Percentiles rank a stretch among this genome's conserved stretches.
phyloP scores from a whole-genome alignment of 768 basidiomycete species.

The Boletus vermiculosoides region DNA sequence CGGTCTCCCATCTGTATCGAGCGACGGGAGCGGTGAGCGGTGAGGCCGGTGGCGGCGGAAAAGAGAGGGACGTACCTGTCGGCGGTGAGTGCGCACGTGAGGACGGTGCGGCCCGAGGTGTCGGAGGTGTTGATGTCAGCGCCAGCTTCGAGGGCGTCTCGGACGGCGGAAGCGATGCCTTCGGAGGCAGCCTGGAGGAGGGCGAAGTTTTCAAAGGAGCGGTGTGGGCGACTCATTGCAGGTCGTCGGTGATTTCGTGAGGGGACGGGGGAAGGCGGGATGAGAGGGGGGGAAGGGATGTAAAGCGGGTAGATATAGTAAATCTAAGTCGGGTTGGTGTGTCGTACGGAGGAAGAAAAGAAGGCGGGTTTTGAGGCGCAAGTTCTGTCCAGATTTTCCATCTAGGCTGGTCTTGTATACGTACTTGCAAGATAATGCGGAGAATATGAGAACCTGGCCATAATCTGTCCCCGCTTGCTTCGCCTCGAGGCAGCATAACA shows the following conservation, averaged over 20 bases:
- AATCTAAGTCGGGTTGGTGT: slow-evolving; percentile 3
- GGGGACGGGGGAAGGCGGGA: slow-evolving; percentile 2
- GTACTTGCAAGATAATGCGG: slow-evolving; percentile 29
- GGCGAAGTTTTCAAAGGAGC: slow-evolving; percentile 40
- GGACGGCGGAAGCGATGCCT: slow-evolving; percentile 56
- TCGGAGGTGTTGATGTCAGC: slow-evolving; percentile 72
- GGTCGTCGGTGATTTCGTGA: slow-evolving; percentile 35
- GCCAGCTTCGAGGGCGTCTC: slow-evolving; percentile 51
- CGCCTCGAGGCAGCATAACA: slow-evolving; percentile 31
- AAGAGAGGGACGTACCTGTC: slow-evolving; percentile 50
- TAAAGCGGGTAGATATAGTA: slow-evolving; percentile 20
- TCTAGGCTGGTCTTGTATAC: slow-evolving; percentile 20
- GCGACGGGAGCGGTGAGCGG: slow-evolving; percentile 1
- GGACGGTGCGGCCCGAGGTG: slow-evolving; percentile 54
- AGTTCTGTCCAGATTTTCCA: slow-evolving; percentile 23
- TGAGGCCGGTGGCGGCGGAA: slow-evolving; percentile 6
- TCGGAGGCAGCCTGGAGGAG: slow-evolving; percentile 56
- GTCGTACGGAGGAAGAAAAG: slow-evolving; percentile 8
- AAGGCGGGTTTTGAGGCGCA: background rate
- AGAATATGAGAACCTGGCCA: slow-evolving; percentile 7
- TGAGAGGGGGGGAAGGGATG: background rate
- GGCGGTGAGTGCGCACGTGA: slow-evolving; percentile 71
- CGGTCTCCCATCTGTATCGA: slow-evolving; percentile 56
- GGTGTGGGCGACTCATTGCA: slow-evolving; percentile 38
- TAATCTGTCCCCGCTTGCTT: slow-evolving; percentile 6